A percentile compares a stretch with the other conserved stretches of the same genome.
Conservation (phyloP, 768 basidiomycete species). For the Hericium alpestre region DNA sequence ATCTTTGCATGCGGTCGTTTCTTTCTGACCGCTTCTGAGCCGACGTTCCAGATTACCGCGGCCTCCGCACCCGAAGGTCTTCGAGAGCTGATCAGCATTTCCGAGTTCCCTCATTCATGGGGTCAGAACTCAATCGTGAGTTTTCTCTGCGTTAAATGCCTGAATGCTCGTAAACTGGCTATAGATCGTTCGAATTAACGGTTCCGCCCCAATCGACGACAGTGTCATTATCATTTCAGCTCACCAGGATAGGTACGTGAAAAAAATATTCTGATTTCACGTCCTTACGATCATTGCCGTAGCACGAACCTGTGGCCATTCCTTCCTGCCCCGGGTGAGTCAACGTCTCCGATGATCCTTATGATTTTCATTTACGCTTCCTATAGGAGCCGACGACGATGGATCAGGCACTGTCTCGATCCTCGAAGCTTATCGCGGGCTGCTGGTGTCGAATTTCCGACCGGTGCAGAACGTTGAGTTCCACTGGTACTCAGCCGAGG, state of each 20-base stretch:
- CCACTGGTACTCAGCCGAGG: conserved; percentile 81
- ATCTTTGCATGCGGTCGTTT: conserved; percentile 4
- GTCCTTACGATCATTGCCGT: not conserved
- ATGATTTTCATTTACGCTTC: conserved; percentile 10
- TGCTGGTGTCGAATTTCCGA: conserved; percentile 57
- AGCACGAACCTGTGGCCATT: conserved; percentile 76
- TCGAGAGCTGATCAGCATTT: conserved; percentile 45
- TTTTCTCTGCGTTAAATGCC: not conserved
- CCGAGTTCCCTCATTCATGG: conserved; percentile 75
- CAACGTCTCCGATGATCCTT: not conserved
- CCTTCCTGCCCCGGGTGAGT: conserved; percentile 61
- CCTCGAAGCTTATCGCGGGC: conserved; percentile 62
- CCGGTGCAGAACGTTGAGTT: conserved; percentile 64
- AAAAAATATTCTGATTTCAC: not conserved
- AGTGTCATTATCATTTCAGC: conserved; percentile 63
- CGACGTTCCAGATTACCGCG: conserved; percentile 43
- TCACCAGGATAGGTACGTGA: conserved; percentile 67
- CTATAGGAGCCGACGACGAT: conserved; percentile 55
- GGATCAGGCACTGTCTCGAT: conserved; percentile 66
- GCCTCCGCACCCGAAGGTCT: conserved; percentile 50
- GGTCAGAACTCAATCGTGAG: conserved; percentile 72
- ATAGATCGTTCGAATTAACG: conserved; percentile 70
- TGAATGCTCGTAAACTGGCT: not conserved
- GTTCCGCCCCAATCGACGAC: conserved; percentile 51
- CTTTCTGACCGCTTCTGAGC: not conserved